phyloP scores from a whole-genome alignment of 495 filamentous ascomycete genomes.

The Baudoinia panamericana region DNA sequence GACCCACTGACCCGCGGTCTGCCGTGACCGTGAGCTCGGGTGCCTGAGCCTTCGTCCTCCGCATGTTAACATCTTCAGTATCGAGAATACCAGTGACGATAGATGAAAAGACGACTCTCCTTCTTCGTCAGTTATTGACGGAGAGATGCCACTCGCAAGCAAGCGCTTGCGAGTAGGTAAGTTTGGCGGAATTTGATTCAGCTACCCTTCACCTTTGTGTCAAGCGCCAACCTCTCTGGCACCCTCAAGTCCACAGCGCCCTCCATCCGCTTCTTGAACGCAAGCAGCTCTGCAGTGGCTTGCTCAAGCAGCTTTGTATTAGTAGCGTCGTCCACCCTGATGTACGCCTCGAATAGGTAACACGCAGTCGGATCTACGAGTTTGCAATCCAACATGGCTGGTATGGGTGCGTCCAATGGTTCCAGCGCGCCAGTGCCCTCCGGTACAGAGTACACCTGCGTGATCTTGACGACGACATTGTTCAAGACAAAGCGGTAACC shows the following conservation, averaged over 20 bases:
- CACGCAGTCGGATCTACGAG: slow-evolving; percentile 27
- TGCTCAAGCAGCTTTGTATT: slow-evolving; percentile 35
- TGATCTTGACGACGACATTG: slow-evolving; percentile 34
- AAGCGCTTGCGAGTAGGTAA: too few species aligned
- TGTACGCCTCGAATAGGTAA: slow-evolving; percentile 32
- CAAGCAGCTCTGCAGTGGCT: slow-evolving; percentile 45
- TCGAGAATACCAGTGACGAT: too few species aligned
- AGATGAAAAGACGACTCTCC: too few species aligned
- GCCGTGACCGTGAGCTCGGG: too few species aligned
- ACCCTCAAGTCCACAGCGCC: slow-evolving; percentile 51
- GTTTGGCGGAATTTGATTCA: not conserved
- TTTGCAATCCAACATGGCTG: slow-evolving; percentile 19
- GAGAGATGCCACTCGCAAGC: not conserved
- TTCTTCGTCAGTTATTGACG: too few species aligned
- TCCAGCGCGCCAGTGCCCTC: slow-evolving; percentile 8
- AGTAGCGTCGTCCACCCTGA: slow-evolving; percentile 30
- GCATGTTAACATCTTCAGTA: too few species aligned
- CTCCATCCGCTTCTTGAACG: slow-evolving; percentile 48
- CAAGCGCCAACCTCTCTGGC: slow-evolving; percentile 50
- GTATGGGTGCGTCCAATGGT: slow-evolving; percentile 3
- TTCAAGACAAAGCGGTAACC: slow-evolving; percentile 34
- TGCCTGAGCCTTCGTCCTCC: too few species aligned
- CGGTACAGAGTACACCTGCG: slow-evolving; percentile 16
- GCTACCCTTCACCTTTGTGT: slow-evolving; percentile 43
- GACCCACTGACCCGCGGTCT: too few species aligned